phyloP scores from a whole-genome alignment of 2,329 filamentous ascomycete species.

The Microdochium paspali region DNA sequence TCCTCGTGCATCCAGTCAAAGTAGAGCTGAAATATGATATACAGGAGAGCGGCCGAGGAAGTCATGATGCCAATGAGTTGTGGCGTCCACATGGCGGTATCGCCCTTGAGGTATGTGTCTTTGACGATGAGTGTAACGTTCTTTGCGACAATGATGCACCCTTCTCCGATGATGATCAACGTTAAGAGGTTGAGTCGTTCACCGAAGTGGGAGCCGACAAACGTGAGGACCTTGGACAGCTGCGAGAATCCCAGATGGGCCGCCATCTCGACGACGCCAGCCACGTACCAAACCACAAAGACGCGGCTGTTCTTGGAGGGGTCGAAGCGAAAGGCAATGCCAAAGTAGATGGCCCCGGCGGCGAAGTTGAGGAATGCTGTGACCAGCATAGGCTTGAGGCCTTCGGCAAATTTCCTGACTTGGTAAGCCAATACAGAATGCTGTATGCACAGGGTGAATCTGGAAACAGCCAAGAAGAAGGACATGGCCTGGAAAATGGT shows the following conservation, averaged over 20 bases:
- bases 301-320: slow-evolving; percentile 20
- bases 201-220: slow-evolving; percentile 54
- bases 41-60: slow-evolving; percentile 28
- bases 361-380: slow-evolving; percentile 25
- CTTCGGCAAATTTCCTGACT: slow-evolving; percentile 27
- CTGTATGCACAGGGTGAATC: slow-evolving; percentile 42
- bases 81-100: slow-evolving; percentile 11
- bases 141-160: slow-evolving; percentile 45
- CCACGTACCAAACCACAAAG: slow-evolving; percentile 39
- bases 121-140: slow-evolving; percentile 41
- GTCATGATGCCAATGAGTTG: slow-evolving; percentile 31
- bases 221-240: slow-evolving; percentile 45
- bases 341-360: slow-evolving; percentile 28
- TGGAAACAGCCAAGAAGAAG: slow-evolving; percentile 40
- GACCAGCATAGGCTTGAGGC: slow-evolving; percentile 22
- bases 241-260: slow-evolving; percentile 43
- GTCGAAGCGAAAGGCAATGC: slow-evolving; percentile 28
- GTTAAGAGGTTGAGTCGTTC: slow-evolving; percentile 56
- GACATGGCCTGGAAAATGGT: slow-evolving; percentile 30
- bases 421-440: slow-evolving; percentile 39
- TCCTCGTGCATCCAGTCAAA: slow-evolving; percentile 56
- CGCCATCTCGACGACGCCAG: slow-evolving; percentile 42
- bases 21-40: slow-evolving; percentile 35
- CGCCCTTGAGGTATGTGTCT: slow-evolving; percentile 29
- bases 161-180: slow-evolving; percentile 58